Conservation (phyloP, 2,329 filamentous ascomycete species). For the Hymenoscyphus occultus region DNA sequence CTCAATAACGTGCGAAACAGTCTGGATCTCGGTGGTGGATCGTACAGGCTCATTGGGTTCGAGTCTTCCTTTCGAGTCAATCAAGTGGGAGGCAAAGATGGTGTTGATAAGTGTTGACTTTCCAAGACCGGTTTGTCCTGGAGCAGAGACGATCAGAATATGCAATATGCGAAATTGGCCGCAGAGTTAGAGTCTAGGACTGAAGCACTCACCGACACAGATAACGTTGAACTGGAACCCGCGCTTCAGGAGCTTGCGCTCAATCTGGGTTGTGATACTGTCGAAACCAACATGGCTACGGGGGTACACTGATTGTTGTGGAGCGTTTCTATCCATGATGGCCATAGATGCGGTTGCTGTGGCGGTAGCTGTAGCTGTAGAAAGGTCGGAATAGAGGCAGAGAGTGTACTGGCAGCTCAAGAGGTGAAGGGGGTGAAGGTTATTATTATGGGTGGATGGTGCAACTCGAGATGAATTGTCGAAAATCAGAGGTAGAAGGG, state of each 20-base stretch:
- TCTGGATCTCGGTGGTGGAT: conserved; percentile 96
- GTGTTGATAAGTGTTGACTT: conserved; percentile 99
- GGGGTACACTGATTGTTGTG: conserved; percentile 60
- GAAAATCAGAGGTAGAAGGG: conserved; percentile 25
- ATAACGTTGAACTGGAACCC: conserved; percentile 99
- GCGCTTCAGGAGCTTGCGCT: conserved; percentile 98
- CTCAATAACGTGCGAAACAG: conserved; percentile 97
- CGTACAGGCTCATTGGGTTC: conserved; percentile 89
- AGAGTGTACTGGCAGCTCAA: conserved; percentile 9
- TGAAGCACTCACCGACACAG: conserved; percentile 79
- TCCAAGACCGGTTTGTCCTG: conserved; percentile 96
- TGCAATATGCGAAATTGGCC: conserved; percentile 15
- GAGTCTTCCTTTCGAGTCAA: conserved; percentile 96
- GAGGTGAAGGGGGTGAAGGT: conserved; percentile 10
- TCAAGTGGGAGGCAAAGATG: conserved; percentile 98
- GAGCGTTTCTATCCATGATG: conserved; percentile 34
- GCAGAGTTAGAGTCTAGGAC: background rate
- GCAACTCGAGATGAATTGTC: conserved; percentile 19
- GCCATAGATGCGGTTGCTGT: conserved; percentile 31
- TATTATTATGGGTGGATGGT: conserved; percentile 10
- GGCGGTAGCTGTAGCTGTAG: background rate
- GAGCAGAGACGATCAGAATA: conserved; percentile 27
- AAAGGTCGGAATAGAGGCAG: conserved; percentile 6
- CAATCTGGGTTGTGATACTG: conserved; percentile 99
- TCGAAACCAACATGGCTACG: conserved; percentile 99